Evolutionary conservation across 805 yeast genomes (phyloP), one percentile per base, ranked within the genome.

Genomic region (Blastobotrys americana): DNA sequence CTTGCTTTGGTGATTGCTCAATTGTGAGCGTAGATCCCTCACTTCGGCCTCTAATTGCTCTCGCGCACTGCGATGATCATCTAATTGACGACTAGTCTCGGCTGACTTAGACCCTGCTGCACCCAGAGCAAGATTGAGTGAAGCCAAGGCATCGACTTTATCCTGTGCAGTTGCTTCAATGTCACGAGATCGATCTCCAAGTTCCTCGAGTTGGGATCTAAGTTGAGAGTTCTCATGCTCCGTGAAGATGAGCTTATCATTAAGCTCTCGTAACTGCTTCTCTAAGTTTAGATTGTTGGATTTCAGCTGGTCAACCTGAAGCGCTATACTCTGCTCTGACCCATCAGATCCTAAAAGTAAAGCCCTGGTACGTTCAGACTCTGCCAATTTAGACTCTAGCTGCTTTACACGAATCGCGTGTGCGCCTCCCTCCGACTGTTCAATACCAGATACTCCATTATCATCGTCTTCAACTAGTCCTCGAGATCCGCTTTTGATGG

Each of bases 101-200:
- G 41, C 39, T 8, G 44, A 41, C 34, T 48, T 47, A 3, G 44
- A 10, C 42, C 56, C 55, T 13, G 60, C 46, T 3, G 58, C 53
- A 15, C 49, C 43, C 8, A 56, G 43, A 5, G 61, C 59, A n/a
- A 50, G 50, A 2, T 51, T 49, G 0, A 57, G 53, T 18, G 61
- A 56, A 10, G 51, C 53, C 38, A 57, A 41, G 5, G 57, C 56
- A 19, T 46, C 40, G 5, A 57, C 52, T 23, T 55, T 53, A 3
- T 50, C 53, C 19, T 49, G 50, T 10, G 58, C 47, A 19, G 50
- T 43, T 3, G 48, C 28, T n/a, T 52, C 52, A 20, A 57, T 33
- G n/a, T 47, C 54, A 13, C 41, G 34, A 13, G 27, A 17, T 4
- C 43, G 46, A 2, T 19, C 20, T 10, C 42, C 39, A 4, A 34